Conservation (phyloP, 1,139 yeast genomes). For the Arxiozyma slooffiae region DNA sequence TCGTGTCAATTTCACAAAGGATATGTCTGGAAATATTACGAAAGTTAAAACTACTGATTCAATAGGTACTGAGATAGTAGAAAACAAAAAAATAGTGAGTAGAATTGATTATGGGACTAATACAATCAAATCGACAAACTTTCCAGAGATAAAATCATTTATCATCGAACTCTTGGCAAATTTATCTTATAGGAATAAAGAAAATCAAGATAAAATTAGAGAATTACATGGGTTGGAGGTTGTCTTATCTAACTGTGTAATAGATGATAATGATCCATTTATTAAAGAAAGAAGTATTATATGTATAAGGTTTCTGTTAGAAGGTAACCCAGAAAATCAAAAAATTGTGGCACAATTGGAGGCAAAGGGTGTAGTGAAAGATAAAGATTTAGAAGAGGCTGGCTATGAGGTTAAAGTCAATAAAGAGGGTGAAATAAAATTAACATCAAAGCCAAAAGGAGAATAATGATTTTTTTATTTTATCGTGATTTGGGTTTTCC, state of each 20-base stretch:
- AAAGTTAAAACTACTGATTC: constrained; percentile 28
- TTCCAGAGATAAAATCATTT: constrained; percentile 53
- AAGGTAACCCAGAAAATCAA: constrained; percentile 60
- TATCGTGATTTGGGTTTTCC: background rate
- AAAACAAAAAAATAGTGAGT: constrained; percentile 10
- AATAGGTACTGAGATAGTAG: constrained; percentile 23
- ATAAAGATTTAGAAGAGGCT: constrained; percentile 42
- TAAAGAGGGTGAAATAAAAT: constrained; percentile 41
- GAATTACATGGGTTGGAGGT: constrained; percentile 59
- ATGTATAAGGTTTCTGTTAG: constrained; percentile 60
- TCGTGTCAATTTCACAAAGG: constrained; percentile 30
- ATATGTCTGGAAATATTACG: constrained; percentile 23
- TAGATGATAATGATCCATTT: constrained; percentile 82
- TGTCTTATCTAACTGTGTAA: constrained; percentile 68
- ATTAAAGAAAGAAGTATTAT: constrained; percentile 78
- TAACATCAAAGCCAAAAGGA: constrained; percentile 26
- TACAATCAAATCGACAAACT: constrained; percentile 32
- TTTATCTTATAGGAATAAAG: constrained; percentile 41
- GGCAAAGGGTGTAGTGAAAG: constrained; percentile 44
- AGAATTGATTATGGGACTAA: constrained; percentile 17
- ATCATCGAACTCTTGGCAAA: constrained; percentile 53
- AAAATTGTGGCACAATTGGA: constrained; percentile 57
- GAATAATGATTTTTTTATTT: constrained; percentile 5
- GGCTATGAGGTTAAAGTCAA: constrained; percentile 52
- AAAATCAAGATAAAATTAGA: constrained; percentile 60